Percentiles rank a stretch among this genome's conserved stretches.
Evolutionary conservation across 108 stramenopile genomes (phyloP).

Genomic region (Skeletonema menzelii): DNA sequence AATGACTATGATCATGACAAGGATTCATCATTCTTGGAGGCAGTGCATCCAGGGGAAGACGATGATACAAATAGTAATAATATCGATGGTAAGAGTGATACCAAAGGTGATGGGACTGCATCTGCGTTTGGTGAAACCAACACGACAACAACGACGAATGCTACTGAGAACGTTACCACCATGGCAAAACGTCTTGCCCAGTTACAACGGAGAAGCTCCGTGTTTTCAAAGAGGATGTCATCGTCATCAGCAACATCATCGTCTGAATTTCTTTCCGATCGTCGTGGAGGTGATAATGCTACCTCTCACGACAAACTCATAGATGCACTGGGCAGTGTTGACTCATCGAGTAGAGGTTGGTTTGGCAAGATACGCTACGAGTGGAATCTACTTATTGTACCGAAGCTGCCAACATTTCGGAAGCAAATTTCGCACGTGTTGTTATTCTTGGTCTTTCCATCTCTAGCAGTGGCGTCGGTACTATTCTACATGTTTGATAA

Average conservation of each 20-base stretch:
- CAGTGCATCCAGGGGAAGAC: neutral
- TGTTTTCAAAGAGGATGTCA: neutral
- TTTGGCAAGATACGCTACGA: slow-evolving; percentile 55
- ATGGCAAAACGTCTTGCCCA: slow-evolving; percentile 9
- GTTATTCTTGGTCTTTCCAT: slow-evolving; percentile 29
- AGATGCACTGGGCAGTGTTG: slow-evolving; percentile 74
- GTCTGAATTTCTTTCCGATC: neutral
- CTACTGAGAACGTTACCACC: neutral
- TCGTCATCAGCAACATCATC: neutral
- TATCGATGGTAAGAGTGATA: neutral
- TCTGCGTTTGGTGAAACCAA: neutral
- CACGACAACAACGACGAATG: neutral
- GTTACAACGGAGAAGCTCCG: neutral
- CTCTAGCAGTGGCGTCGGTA: slow-evolving; percentile 19
- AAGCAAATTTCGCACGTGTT: slow-evolving; percentile 16
- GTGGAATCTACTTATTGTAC: slow-evolving; percentile 33
- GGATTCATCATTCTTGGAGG: neutral
- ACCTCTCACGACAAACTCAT: slow-evolving; percentile 46
- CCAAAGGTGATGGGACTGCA: neutral
- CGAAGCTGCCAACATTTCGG: slow-evolving; percentile 17
- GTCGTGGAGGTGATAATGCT: slow-evolving; percentile 4
- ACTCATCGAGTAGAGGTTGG: slow-evolving; percentile 61
- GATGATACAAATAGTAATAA: neutral
- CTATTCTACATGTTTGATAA: slow-evolving; percentile 46
- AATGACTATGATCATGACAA: neutral